Evolutionary conservation across 495 filamentous ascomycete genomes (phyloP), one percentile per base, ranked within the genome.

Genomic region (Xylaria longipes): DNA sequence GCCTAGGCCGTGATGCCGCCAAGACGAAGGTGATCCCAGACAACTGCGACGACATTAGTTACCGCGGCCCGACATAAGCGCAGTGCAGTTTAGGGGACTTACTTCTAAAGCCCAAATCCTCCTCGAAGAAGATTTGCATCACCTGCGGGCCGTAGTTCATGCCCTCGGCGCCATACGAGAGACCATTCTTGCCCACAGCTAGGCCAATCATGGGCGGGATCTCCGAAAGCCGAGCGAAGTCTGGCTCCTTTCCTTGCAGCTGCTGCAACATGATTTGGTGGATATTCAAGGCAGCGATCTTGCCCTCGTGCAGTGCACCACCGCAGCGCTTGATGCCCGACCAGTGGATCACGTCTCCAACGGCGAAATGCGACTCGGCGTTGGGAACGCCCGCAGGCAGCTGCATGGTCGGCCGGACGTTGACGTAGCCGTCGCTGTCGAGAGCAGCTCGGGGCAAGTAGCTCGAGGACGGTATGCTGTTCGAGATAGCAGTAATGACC

Each of bases 311-410:
- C 85, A 93, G 89, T 15, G 91, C 91, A 5, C 79, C 86, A 37
- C 91, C 91, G 75, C 89, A 91, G 37, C 91, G 87, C 81, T 91
- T 92, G 79, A 92, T 92, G 27, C 90, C 91, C 0, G 87, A 84
- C 91, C 90, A 92, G 72, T 81, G 77, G 45, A 82, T 85, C 72
- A 90, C 58, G 74, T 88, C 80, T 63, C 86, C 82, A 39, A 84
- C 80, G n/a, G 89, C 90, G 71, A 88, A 91, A 77, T 93, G 91
- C 52, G 82, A 76, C 1, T 73, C 73, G 15, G 84, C 74, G 69
- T 91, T 89, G n/a, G 88, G 81, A 1, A 86, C 76, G 5, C 75
- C 72, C 0, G 75, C 68, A 81, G 76, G 29, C 85, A 82, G 48
- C 84, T 88, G 70, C 9, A 72, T 67, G 25, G 65, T 79, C 15